Base-by-base conservation (phyloP, 306 rosid genomes). In the Dryas octopetala region DNA sequence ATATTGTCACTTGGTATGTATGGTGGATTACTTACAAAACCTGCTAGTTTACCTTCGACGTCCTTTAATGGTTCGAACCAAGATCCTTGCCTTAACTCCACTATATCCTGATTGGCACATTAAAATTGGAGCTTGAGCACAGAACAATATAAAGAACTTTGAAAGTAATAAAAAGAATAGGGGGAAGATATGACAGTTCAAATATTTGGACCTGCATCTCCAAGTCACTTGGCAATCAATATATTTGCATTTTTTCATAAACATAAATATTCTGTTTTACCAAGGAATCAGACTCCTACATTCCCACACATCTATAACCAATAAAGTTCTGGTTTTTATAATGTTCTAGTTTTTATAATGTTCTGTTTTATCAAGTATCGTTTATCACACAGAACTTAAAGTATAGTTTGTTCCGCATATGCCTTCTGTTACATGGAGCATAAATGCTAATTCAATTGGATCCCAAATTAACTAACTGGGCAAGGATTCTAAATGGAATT, bases 11-110 rank as follows among this genome's bases (percentile, higher is more conserved):
- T 90, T 51, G 97, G 97, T 66, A 95, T 90, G 76, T 95, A 95
- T 0, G 97, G 98, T 52, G 96, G 97, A 79, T 95, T 91, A 75
- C 98, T 95, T 28, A 95, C 84, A 63, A 91, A 78, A 61, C 96
- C 97, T 1, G 91, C 79, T 80, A 95, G 86, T 73, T 80, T 83
- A 73, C 97, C 91, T 78, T 81, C 85, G 83, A 89, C 70, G 53
- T 81, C 91, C 74, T 86, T 83, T 81, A 91, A 76, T 10, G 97
- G 97, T 52, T 87, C 88, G 62, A 90, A 92, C 98, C 97, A 95
- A 5, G 97, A 90, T 72, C 97, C 98, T 83, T 86, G 87, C 84
- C 97, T 84, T 62, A 90, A 0, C 73, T 86, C 88, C 76, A 92
- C 69, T n/a, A 74, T 73, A 73, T 89, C 90, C 96, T 92, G 82